phyloP scores from a whole-genome alignment of 2,329 filamentous ascomycete genomes.

The Fusarium sp. region DNA sequence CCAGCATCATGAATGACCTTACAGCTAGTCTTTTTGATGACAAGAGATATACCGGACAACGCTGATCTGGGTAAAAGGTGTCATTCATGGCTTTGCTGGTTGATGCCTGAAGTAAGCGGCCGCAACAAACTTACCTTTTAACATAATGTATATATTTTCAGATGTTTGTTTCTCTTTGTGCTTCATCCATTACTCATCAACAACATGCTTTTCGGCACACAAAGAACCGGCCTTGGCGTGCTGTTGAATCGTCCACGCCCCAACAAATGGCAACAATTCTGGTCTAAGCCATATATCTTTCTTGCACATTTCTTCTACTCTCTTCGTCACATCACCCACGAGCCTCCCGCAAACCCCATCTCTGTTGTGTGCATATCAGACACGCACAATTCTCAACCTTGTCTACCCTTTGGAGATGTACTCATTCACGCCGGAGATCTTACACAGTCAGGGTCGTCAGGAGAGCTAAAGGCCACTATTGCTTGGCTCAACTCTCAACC shows the following conservation, averaged over 20 bases:
- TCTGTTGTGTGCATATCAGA: constrained; percentile 55
- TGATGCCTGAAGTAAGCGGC: neutral
- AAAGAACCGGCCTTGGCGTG: neutral
- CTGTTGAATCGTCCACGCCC: constrained; percentile 10
- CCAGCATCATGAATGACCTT: neutral
- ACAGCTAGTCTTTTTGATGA: neutral
- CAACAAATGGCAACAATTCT: constrained; percentile 11
- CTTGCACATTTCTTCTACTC: constrained; percentile 8
- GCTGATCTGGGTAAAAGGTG: neutral
- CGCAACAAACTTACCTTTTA: neutral
- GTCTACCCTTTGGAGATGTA: constrained; percentile 54
- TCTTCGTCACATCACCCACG: neutral
- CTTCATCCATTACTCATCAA: neutral
- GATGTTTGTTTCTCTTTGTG: neutral
- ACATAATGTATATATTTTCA: neutral
- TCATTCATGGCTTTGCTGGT: neutral
- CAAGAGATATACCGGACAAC: neutral
- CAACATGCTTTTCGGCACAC: constrained; percentile 1
- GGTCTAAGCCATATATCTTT: neutral
- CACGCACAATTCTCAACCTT: constrained; percentile 52
- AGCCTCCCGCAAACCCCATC: constrained; percentile 4
- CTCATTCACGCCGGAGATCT: constrained; percentile 60
- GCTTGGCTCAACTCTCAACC: constrained; percentile 54
- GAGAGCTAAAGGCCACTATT: constrained; percentile 51
- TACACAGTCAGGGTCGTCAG: constrained; percentile 54